phyloP scores from a whole-genome alignment of 441 rosid genomes.

The Pelargonium cotyledonis region DNA sequence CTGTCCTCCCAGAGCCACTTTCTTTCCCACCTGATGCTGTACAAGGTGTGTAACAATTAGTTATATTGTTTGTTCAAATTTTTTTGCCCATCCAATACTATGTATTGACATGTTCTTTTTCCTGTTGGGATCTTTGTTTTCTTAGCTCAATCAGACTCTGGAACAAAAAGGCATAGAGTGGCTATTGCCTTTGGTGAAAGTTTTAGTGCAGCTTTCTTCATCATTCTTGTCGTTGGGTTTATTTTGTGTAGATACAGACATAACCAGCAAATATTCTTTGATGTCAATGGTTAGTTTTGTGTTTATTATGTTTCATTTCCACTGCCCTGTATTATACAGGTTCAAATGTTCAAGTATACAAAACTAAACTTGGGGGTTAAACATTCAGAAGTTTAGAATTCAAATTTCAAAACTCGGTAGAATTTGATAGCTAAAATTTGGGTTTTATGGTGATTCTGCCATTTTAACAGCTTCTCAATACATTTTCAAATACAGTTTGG shows the following conservation, averaged over 20 bases:
- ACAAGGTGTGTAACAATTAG: background rate
- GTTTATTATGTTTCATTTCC: background rate
- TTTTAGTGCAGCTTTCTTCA: conserved; percentile 49
- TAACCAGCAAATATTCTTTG: conserved; percentile 58
- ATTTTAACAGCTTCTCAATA: no score
- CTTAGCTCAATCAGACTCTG: conserved; percentile 35
- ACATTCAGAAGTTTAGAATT: no score
- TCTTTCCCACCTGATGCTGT: conserved; percentile 36
- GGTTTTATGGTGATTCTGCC: no score
- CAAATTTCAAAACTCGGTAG: no score
- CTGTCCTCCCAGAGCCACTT: background rate
- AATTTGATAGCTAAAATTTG: no score
- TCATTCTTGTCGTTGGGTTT: conserved; percentile 59
- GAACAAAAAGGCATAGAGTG: conserved; percentile 51
- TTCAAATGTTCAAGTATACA: no score
- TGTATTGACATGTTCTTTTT: no score
- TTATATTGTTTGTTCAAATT: background rate
- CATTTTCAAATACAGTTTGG: no score
- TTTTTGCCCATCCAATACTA: conserved; percentile 20
- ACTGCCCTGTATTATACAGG: background rate
- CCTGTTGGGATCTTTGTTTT: conserved; percentile 12
- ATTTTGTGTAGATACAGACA: conserved; percentile 82
- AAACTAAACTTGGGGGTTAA: background rate
- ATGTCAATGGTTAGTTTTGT: conserved; percentile 61
- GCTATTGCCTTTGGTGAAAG: conserved; percentile 70